These are phyloP conservation scores for Colletotrichum sp. DNA, from an alignment of 2,329 filamentous ascomycete genomes.

Conservation along the genomic window DNA sequence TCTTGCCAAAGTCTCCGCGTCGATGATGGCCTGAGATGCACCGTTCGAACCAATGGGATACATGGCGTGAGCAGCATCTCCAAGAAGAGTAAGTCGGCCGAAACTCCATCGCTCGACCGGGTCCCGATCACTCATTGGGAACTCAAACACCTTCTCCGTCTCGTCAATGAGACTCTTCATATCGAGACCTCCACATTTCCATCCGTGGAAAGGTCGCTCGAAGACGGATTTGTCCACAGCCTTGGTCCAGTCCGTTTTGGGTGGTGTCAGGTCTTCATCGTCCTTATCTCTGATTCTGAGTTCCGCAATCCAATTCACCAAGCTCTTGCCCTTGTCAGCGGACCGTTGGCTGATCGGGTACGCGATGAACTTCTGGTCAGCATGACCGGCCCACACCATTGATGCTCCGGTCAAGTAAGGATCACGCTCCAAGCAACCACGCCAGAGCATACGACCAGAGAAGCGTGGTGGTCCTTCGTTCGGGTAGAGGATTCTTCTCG, in stretches of 20 bases:
- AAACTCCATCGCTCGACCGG: conserved; percentile 22
- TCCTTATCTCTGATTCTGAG: neutral
- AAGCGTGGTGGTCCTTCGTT: conserved; percentile 4
- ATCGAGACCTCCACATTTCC: neutral
- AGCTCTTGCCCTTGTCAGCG: neutral
- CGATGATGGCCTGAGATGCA: conserved; percentile 11
- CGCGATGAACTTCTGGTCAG: conserved; percentile 14
- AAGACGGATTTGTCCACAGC: conserved; percentile 9
- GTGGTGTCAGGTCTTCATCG: neutral
- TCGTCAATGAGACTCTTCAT: neutral
- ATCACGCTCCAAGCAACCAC: conserved; percentile 1
- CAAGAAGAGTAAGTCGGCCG: conserved; percentile 20
- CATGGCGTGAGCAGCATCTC: conserved; percentile 24
- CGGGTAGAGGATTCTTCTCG: neutral
- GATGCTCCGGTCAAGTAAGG: conserved; percentile 3
- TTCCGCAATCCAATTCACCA: conserved; percentile 16
- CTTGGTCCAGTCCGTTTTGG: conserved; percentile 1
- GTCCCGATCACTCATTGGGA: conserved; percentile 21
- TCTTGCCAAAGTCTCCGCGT: conserved; percentile 1
- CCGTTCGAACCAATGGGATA: conserved; percentile 25
- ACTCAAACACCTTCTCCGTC: conserved; percentile 7
- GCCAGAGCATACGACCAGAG: conserved; percentile 14
- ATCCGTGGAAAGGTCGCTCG: neutral
- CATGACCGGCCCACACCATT: conserved; percentile 15
- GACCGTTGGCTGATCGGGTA: conserved; percentile 12